Evolutionary conservation across 129 eudicot species (phyloP).

Genomic region (Calendula officinalis): DNA sequence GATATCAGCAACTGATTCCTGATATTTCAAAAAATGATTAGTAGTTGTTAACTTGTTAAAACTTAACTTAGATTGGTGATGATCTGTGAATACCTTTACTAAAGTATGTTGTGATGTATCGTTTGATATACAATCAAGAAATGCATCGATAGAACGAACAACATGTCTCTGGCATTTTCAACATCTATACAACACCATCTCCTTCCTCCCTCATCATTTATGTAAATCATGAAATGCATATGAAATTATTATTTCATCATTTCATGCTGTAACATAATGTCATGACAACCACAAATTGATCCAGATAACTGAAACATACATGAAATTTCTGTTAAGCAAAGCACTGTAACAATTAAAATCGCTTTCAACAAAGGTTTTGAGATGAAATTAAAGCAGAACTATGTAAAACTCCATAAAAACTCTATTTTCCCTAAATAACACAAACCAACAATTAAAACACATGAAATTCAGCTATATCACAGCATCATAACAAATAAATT

Average conservation of each 20-base stretch:
- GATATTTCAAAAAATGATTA: conserved; percentile 2
- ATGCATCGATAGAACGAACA: conserved; percentile 72
- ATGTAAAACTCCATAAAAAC: background rate
- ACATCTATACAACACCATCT: conserved; percentile 72
- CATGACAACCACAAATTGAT: background rate
- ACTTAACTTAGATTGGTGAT: background rate
- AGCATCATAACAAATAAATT: background rate
- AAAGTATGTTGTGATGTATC: conserved; percentile 60
- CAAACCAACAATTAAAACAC: background rate
- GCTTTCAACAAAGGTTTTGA: too few species aligned
- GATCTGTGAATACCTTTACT: conserved; percentile 56
- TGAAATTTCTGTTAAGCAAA: background rate
- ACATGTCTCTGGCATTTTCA: conserved; percentile 78
- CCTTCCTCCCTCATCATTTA: conserved; percentile 38
- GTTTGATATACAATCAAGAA: conserved; percentile 67
- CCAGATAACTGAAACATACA: background rate
- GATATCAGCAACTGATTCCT: conserved; percentile 73
- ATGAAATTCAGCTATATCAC: background rate
- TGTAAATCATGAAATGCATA: conserved; percentile 28
- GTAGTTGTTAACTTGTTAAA: background rate
- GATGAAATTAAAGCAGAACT: too few species aligned
- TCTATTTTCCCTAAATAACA: background rate
- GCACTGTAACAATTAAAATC: too few species aligned
- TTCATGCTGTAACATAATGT: background rate
- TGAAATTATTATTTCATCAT: background rate